phyloP scores from a whole-genome alignment of 305 asterid genomes.

The Stenogyne calaminthoides region DNA sequence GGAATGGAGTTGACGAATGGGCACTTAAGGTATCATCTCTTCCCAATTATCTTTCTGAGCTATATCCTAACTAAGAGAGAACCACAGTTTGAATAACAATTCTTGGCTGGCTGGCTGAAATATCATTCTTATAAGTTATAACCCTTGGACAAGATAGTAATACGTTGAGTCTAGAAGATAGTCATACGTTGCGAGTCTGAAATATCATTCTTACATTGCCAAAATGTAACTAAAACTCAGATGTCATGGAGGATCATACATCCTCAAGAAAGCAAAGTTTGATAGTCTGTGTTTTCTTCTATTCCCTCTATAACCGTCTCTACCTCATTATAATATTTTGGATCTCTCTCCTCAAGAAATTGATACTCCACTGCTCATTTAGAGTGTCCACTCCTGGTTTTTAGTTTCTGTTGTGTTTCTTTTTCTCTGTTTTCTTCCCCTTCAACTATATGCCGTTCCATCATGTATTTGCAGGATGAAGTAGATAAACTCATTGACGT shows the following conservation, averaged over 20 bases:
- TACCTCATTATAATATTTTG: neutral
- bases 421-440: neutral
- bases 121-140: neutral
- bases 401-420: neutral
- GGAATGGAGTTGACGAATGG: constrained; percentile 82
- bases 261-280: too few species aligned
- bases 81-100: neutral
- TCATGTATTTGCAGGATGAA: constrained; percentile 64
- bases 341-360: too few species aligned
- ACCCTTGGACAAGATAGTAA: neutral
- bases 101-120: neutral
- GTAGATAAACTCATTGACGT: constrained; percentile 68
- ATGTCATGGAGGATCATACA: too few species aligned
- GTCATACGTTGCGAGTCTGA: neutral
- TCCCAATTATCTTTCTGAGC: neutral
- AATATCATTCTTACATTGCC: neutral
- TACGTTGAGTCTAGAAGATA: too few species aligned
- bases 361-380: too few species aligned
- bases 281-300: neutral
- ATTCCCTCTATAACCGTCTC: too few species aligned
- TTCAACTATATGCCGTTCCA: neutral
- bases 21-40: constrained; percentile 71
- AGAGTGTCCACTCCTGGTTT: too few species aligned
- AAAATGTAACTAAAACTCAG: too few species aligned
- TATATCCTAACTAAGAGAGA: neutral